phyloP scores from a whole-genome alignment of 441 rosid species.

The Adansonia grandidieri region DNA sequence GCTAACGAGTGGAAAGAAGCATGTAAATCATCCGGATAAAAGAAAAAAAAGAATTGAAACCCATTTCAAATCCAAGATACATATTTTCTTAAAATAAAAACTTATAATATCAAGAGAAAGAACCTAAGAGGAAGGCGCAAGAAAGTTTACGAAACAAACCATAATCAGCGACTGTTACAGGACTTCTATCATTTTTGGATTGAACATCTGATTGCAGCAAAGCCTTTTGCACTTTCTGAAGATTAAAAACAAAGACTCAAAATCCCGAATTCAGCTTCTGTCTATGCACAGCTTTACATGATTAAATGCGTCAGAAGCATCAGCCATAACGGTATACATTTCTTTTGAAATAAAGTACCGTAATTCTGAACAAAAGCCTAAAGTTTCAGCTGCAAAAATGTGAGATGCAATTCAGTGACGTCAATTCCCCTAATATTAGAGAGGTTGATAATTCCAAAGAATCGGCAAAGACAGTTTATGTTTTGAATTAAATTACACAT shows the following conservation, averaged over 20 bases:
- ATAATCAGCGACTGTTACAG: conserved; percentile 90
- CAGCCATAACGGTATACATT: background rate
- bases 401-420: background rate
- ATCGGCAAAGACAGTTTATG: background rate
- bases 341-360: background rate
- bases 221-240: conserved; percentile 80
- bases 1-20: background rate
- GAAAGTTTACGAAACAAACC: conserved; percentile 82
- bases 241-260: conserved; percentile 21
- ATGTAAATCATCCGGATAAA: background rate
- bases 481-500: background rate
- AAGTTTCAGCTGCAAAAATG: background rate
- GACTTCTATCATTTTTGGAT: conserved; percentile 59
- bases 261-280: conserved; percentile 23
- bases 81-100: too few species aligned
- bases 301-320: background rate
- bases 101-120: too few species aligned
- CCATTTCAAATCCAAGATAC: too few species aligned
- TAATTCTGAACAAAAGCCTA: background rate
- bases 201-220: conserved; percentile 82
- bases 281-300: background rate
- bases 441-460: background rate
- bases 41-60: too few species aligned
- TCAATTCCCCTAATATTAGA: background rate
- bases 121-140: background rate